phyloP scores from a whole-genome alignment of 371 early-diverging fungal species.

The Funneliformis caledonium region DNA sequence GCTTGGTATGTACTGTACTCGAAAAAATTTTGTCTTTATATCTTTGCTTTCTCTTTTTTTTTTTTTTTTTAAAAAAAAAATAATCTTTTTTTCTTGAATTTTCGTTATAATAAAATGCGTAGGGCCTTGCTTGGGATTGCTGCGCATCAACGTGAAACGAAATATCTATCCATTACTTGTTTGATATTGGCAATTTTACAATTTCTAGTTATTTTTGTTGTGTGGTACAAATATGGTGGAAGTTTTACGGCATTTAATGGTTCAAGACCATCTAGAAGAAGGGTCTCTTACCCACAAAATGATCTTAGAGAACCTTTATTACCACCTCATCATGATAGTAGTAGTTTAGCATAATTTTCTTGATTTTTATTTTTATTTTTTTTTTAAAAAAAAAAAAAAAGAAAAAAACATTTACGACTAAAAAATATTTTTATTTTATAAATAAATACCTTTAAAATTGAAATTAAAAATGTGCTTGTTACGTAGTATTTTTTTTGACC shows the following conservation, averaged over 20 bases:
- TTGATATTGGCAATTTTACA: slow-evolving; percentile 2
- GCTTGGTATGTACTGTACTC: slow-evolving; percentile 16
- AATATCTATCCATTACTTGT: slow-evolving; percentile 12
- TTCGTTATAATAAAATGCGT: not conserved
- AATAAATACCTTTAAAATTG: too few relatives aligned
- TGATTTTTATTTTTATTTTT: too few relatives aligned
- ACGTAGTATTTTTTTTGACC: too few relatives aligned
- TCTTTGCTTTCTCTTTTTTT: not conserved
- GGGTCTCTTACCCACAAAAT: not conserved
- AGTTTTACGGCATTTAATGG: not conserved
- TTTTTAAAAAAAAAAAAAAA: too few relatives aligned
- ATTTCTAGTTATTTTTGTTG: slow-evolving; percentile 7
- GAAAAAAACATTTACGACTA: too few relatives aligned
- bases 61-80: too few relatives aligned
- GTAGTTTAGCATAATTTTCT: too few relatives aligned
- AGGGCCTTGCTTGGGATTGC: slow-evolving; percentile 24
- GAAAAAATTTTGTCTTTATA: not conserved
- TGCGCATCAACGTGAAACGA: not conserved
- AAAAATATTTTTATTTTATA: too few relatives aligned
- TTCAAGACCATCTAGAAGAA: not conserved
- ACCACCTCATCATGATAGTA: not conserved
- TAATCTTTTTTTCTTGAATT: not conserved
- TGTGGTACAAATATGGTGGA: slow-evolving; percentile 24
- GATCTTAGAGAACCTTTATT: not conserved
- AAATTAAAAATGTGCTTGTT: too few relatives aligned